Evolutionary conservation across 1,284 basidiomycete species (phyloP).

Genomic region (Cryptococcus wingfieldii): DNA sequence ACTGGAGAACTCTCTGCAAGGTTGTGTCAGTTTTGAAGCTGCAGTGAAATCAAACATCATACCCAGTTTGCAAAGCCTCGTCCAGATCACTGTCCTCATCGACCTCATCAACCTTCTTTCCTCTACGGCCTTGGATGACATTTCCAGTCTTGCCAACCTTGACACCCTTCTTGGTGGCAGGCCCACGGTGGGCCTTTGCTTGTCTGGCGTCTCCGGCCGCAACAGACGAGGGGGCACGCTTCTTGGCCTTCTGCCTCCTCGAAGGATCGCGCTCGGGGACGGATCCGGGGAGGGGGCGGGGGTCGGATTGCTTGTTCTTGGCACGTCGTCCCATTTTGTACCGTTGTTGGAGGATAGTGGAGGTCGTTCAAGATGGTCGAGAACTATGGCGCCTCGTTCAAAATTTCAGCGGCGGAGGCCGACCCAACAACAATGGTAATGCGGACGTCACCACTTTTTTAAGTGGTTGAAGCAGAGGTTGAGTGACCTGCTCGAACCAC

Average conservation of each 20-base stretch:
- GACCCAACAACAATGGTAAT: background rate
- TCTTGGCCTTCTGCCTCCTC: conserved; percentile 30
- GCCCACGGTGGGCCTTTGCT: conserved; percentile 26
- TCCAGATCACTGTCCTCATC: conserved; percentile 45
- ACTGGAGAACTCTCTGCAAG: conserved; percentile 40
- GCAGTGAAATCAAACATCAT: conserved; percentile 8
- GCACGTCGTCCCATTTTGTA: conserved; percentile 75
- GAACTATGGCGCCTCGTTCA: background rate
- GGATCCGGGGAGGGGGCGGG: conserved; percentile 56
- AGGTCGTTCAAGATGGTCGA: background rate
- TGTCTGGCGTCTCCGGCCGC: conserved; percentile 11
- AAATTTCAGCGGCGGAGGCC: background rate
- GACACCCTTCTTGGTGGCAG: conserved; percentile 14
- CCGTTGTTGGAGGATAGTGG: background rate
- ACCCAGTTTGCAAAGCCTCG: conserved; percentile 42
- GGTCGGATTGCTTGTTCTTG: conserved; percentile 82
- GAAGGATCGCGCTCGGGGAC: conserved; percentile 23
- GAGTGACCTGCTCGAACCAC: no score
- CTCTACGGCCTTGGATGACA: conserved; percentile 14
- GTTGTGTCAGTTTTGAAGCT: background rate
- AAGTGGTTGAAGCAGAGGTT: no score
- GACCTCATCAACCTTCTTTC: conserved; percentile 37
- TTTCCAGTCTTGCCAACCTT: conserved; percentile 1
- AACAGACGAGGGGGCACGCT: conserved; percentile 21
- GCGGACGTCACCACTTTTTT: background rate